Evolutionary conservation across 2,329 filamentous ascomycete genomes (phyloP), one percentile per base, ranked within the genome.

Genomic region (Malbranchea zuffiana): DNA sequence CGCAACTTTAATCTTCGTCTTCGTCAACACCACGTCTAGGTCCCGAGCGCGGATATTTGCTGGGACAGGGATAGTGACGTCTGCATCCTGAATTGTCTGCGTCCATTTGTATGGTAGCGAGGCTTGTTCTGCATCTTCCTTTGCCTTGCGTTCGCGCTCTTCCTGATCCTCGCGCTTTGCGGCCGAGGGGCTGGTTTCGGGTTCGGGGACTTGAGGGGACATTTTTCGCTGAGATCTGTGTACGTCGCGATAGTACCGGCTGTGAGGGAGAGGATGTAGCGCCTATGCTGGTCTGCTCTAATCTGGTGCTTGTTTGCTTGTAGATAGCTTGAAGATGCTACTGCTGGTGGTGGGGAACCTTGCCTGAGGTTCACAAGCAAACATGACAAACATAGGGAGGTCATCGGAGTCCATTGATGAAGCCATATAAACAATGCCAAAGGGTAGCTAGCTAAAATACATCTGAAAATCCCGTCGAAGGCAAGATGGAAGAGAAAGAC

Each of bases 41-140:
- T 98, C 90, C 49, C 73, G 75, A 25, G 78, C 84, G 63, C 92
- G 92, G 49, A 88, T 67, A 60, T 87, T 93, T 16, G 72, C 80
- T 0, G 88, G 81, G 1, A 98, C 76, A 18, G 73, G 67, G 41
- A 92, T 72, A 34, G 72, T 80, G 52, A 96, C 65, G 55, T 94
- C 84, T 43, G 95, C 66, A 55, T 96, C 90, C 49, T 71, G 72
- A 57, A 98, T 94, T 16, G 82, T 87, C 66, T 98, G 90, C 7
- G 74, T 82, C 90, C 90, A 98, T 66, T 92, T 90, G 77, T 98
- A 98, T 1, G 90, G 90, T 27, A 98, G 78, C 16, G 80, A 75
- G 27, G 78, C 81, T 68, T 98, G 90, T 66, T 98, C 90, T 51
- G 79, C 81, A 39, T 74, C 69, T 66, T 98, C 86, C 57, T 80